Percentiles rank a stretch among this genome's conserved stretches.
Conservation (phyloP, 1,284 basidiomycete species). For the Ganoderma resinaceum region DNA sequence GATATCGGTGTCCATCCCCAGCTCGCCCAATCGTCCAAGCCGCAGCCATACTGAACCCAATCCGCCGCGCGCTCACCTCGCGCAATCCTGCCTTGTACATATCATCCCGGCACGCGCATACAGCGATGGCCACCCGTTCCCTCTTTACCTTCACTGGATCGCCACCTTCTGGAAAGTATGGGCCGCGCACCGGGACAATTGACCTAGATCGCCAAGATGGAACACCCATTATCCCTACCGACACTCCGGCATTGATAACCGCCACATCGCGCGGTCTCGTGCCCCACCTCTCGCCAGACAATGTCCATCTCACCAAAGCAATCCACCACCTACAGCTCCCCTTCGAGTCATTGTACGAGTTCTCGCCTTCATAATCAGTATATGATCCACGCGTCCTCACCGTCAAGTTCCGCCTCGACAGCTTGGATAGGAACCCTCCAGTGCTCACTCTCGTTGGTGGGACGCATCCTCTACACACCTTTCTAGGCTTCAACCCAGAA, state of each 20-base stretch:
- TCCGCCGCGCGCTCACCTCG: constrained; percentile 12
- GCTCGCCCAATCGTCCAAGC: neutral
- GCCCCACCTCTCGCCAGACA: constrained; percentile 76
- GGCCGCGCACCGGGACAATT: constrained; percentile 30
- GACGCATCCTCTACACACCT: constrained; percentile 59
- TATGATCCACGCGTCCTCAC: constrained; percentile 7
- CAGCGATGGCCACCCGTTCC: constrained; percentile 14
- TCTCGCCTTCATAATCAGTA: neutral
- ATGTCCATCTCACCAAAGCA: constrained; percentile 53
- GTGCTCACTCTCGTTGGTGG: constrained; percentile 62
- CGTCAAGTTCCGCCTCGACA: constrained; percentile 35
- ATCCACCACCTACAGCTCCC: constrained; percentile 72
- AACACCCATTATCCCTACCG: constrained; percentile 42
- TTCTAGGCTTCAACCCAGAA: constrained; percentile 58
- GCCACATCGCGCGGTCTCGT: constrained; percentile 75
- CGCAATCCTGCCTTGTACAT: constrained; percentile 18
- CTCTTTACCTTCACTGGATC: constrained; percentile 15
- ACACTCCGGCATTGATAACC: constrained; percentile 68
- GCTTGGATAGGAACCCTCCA: constrained; percentile 68
- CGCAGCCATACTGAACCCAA: constrained; percentile 10
- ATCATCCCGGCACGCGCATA: neutral
- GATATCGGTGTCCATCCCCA: neutral
- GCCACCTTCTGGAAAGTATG: constrained; percentile 21
- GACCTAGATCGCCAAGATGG: constrained; percentile 26
- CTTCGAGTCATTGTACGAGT: constrained; percentile 84